Percentiles rank a stretch among this genome's conserved stretches.
Evolutionary conservation across 2,329 filamentous ascomycete species (phyloP).

Genomic region (Leptographium galeiforme): DNA sequence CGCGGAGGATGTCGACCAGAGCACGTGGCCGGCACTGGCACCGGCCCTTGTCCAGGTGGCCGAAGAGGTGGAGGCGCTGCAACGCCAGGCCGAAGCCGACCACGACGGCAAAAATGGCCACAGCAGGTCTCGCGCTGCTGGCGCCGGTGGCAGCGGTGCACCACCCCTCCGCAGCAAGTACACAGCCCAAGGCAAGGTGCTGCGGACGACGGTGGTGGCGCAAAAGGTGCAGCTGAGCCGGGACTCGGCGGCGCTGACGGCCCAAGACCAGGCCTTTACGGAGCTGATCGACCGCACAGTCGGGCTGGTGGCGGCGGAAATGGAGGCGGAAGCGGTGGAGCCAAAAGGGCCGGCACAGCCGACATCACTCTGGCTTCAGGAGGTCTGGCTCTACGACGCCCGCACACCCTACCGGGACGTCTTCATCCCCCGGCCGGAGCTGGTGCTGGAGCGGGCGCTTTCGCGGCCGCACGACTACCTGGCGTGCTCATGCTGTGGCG

Average conservation of each 20-base stretch:
- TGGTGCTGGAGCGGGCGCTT: slow-evolving; percentile 58
- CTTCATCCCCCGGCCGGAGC: slow-evolving; percentile 60
- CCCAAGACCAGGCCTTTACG: slow-evolving; percentile 59
- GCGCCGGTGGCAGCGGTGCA: background rate
- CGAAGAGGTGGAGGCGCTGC: slow-evolving; percentile 32
- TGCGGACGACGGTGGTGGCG: slow-evolving; percentile 66
- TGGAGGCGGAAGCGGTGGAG: slow-evolving; percentile 24
- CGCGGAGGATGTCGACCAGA: slow-evolving; percentile 16
- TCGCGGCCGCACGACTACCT: slow-evolving; percentile 65
- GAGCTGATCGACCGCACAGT: slow-evolving; percentile 45
- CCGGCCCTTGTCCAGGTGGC: slow-evolving; percentile 25
- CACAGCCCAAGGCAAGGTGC: slow-evolving; percentile 53
- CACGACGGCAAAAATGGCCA: slow-evolving; percentile 20
- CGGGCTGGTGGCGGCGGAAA: slow-evolving; percentile 27
- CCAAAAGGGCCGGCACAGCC: background rate
- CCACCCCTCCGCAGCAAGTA: slow-evolving; percentile 55
- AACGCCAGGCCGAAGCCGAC: slow-evolving; percentile 28
- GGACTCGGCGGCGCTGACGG: slow-evolving; percentile 56
- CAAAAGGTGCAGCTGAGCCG: slow-evolving; percentile 71
- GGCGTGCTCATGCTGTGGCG: slow-evolving; percentile 56
- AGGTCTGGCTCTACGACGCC: slow-evolving; percentile 65
- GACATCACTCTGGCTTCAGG: slow-evolving; percentile 43
- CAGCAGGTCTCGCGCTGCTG: background rate
- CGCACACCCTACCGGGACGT: slow-evolving; percentile 57
- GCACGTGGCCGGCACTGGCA: background rate